Percentiles rank a stretch among this genome's conserved stretches.
phyloP scores from a whole-genome alignment of 352 stramenopile species.

The Pythium plurisporium region DNA sequence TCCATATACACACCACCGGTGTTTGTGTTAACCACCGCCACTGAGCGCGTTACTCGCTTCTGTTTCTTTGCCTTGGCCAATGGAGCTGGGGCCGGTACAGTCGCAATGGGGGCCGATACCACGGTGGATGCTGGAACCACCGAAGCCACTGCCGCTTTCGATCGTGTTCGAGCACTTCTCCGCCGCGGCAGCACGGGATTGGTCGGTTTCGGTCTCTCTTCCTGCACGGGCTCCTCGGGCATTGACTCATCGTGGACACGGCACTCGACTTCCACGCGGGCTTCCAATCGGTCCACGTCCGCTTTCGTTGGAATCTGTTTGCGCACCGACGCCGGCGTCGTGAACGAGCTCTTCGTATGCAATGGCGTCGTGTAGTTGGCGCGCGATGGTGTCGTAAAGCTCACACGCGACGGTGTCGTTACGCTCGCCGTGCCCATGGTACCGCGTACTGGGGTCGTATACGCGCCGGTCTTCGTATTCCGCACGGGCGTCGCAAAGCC shows the following conservation, averaged over 20 bases:
- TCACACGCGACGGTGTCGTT: too few relatives aligned
- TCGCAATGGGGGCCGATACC: background rate
- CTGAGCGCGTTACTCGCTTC: conserved; percentile 37
- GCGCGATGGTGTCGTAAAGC: too few relatives aligned
- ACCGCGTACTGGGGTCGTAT: too few relatives aligned
- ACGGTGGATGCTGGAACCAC: background rate
- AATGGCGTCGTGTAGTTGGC: too few relatives aligned
- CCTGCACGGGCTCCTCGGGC: background rate
- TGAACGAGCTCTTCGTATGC: too few relatives aligned
- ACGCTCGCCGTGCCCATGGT: too few relatives aligned
- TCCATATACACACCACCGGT: conserved; percentile 35
- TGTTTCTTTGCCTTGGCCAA: too few relatives aligned
- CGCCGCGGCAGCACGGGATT: background rate
- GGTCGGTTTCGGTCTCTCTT: background rate
- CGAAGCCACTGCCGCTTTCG: background rate
- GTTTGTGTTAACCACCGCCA: conserved; percentile 24
- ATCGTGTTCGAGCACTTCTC: background rate
- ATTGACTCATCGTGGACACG: background rate
- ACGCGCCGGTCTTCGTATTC: too few relatives aligned
- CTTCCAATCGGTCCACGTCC: conserved; percentile 9
- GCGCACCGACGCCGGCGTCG: background rate
- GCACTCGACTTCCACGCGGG: conserved; percentile 12
- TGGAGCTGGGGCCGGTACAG: background rate
- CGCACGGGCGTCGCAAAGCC: too few relatives aligned
- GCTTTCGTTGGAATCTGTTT: background rate